Evolutionary conservation across 2,329 filamentous ascomycete species (phyloP), one percentile per base, ranked within the genome.

Genomic region (Podosphaera fusca): DNA sequence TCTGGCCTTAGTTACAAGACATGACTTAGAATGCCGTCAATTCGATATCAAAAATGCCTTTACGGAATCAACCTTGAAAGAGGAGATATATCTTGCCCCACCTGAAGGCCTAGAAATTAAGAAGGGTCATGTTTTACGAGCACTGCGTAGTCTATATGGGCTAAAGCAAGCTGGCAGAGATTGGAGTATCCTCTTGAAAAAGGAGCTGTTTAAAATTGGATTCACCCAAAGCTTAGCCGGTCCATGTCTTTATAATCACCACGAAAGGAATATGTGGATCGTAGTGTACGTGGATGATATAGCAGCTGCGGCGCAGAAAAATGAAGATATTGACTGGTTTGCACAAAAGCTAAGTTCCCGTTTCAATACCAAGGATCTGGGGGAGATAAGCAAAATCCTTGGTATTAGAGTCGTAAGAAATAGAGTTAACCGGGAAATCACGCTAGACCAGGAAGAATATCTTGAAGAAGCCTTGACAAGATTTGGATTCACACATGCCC

Each of bases 201-300:
- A n/a, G n/a, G n/a, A n/a, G n/a, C n/a, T n/a, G n/a, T n/a, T n/a
- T n/a, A n/a, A n/a, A n/a, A n/a, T n/a, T n/a, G n/a, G n/a, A n/a
- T n/a, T n/a, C n/a, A n/a, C n/a, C n/a, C n/a, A n/a, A n/a, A n/a
- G n/a, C n/a, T n/a, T n/a, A n/a, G n/a, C n/a, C n/a, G n/a, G n/a
- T n/a, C n/a, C n/a, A n/a, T n/a, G n/a, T n/a, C n/a, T n/a, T n/a
- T n/a, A n/a, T n/a, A n/a, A n/a, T n/a, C n/a, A n/a, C n/a, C n/a
- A n/a, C n/a, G n/a, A n/a, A n/a, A n/a, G n/a, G n/a, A n/a, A n/a
- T n/a, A n/a, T n/a, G n/a, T n/a, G n/a, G n/a, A n/a, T n/a, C n/a
- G n/a, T n/a, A n/a, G n/a, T 54, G 3, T 52, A 52, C n/a, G 50
- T 52, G 4, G 50, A 52, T 52, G 50, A 52, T 52, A 52, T 52